Conservation (phyloP, 106 monocot genomes). For the Apostasia ramifera region DNA sequence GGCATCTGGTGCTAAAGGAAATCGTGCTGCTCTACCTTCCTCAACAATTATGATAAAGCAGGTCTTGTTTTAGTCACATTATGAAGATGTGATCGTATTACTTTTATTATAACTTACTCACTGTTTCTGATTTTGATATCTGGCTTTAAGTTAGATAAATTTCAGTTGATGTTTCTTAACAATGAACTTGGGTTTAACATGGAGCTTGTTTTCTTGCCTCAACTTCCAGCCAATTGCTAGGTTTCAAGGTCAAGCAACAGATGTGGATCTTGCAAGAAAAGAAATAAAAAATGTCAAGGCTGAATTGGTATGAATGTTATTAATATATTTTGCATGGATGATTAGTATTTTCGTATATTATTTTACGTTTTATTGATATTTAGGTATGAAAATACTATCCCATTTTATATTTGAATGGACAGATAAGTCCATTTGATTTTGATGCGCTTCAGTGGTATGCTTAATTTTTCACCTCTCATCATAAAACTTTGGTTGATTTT, state of each 20-base stretch:
- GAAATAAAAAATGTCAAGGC: conserved; percentile 88
- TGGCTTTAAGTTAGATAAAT: not conserved
- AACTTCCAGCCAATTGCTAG: conserved; percentile 77
- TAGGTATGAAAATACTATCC: too few species aligned
- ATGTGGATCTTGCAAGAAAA: conserved; percentile 78
- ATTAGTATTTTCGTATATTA: too few species aligned
- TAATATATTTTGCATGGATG: too few species aligned
- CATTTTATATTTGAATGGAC: too few species aligned
- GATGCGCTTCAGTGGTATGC: too few species aligned
- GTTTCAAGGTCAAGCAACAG: conserved; percentile 88
- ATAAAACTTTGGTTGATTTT: too few species aligned
- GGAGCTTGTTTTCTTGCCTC: not conserved
- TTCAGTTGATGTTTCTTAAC: not conserved
- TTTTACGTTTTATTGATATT: too few species aligned
- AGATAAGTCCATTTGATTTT: too few species aligned
- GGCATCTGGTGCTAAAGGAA: conserved; percentile 90
- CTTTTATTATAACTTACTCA: not conserved
- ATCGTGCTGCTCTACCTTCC: conserved; percentile 92
- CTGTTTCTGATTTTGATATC: not conserved
- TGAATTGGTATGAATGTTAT: conserved; percentile 49
- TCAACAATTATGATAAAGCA: conserved; percentile 95
- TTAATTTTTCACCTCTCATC: too few species aligned
- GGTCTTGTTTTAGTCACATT: conserved; percentile 20
- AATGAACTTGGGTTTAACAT: not conserved
- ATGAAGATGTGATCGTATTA: not conserved